Evolutionary conservation across 768 basidiomycete species (phyloP).

Genomic region (Calocera viscosa): DNA sequence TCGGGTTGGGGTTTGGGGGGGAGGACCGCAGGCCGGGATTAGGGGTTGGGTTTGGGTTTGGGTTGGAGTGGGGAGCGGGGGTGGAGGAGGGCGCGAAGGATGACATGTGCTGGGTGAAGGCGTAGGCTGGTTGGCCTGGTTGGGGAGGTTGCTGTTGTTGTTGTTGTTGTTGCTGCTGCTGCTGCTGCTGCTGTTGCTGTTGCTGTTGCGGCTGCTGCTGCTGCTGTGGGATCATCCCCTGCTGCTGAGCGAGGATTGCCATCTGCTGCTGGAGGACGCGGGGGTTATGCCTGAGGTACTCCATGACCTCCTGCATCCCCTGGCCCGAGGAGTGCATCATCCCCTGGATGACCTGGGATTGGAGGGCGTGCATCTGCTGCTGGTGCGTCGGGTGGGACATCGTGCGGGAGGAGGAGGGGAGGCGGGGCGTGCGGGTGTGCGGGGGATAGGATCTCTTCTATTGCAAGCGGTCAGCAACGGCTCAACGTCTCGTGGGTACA

Average conservation of each 20-base stretch:
- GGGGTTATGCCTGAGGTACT: background rate
- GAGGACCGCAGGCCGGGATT: too few species aligned
- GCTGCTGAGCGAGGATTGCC: background rate
- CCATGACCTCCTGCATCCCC: background rate
- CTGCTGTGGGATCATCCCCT: background rate
- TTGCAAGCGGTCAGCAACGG: too few species aligned
- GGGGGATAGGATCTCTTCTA: too few species aligned
- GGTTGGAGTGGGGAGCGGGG: constrained; percentile 17
- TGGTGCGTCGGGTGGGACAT: background rate
- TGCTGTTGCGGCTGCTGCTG: constrained; percentile 1
- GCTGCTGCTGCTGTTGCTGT: background rate
- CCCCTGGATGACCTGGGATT: background rate
- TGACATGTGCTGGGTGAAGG: constrained; percentile 11
- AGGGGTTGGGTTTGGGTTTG: too few species aligned
- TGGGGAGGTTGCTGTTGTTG: constrained; percentile 8
- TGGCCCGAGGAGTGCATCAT: background rate
- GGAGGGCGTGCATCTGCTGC: background rate
- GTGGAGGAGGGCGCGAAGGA: constrained; percentile 15
- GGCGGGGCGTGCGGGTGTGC: too few species aligned
- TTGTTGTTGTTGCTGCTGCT: background rate
- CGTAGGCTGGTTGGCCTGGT: background rate
- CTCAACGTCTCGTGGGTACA: too few species aligned
- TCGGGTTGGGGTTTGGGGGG: too few species aligned
- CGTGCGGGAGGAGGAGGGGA: background rate
- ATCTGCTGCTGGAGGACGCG: background rate